A percentile compares a stretch with the other conserved stretches of the same genome.
Evolutionary conservation across 208 protist genomes (phyloP).

Genomic region (Crithidia expoeki): DNA sequence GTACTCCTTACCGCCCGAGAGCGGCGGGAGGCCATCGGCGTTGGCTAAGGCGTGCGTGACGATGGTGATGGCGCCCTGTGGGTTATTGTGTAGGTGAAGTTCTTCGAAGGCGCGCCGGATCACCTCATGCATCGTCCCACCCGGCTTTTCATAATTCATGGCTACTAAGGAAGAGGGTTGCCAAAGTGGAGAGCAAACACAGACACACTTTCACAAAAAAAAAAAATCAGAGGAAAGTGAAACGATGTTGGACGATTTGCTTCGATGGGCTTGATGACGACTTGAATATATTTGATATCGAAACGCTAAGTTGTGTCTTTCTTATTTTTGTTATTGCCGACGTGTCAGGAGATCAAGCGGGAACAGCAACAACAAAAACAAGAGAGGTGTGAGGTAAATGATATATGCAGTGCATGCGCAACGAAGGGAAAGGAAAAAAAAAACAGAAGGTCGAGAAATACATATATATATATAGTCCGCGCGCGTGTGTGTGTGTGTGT

Average conservation of each 20-base stretch:
- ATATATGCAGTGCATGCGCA: too few relatives aligned
- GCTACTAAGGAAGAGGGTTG: too few relatives aligned
- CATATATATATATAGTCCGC: too few relatives aligned
- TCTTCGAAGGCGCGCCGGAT: constrained; percentile 74
- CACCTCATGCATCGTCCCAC: constrained; percentile 68
- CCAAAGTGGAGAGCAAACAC: not conserved
- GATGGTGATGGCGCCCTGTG: constrained; percentile 54
- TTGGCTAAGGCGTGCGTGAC: constrained; percentile 45
- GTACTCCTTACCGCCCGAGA: constrained; percentile 33
- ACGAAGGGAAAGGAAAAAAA: constrained; percentile 4
- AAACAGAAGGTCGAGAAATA: constrained; percentile 5
- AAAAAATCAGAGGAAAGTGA: not conserved
- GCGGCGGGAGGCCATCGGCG: constrained; percentile 20
- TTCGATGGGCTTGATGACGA: too few relatives aligned
- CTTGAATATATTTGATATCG: too few relatives aligned
- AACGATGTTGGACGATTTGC: too few relatives aligned
- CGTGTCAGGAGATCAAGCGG: not conserved
- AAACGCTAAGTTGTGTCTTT: too few relatives aligned
- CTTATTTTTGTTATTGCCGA: not conserved
- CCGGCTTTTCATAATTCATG: constrained; percentile 64
- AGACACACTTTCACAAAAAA: not conserved
- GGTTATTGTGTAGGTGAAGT: constrained; percentile 64
- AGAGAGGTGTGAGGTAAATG: not conserved
- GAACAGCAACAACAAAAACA: constrained; percentile 1
- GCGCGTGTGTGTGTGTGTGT: too few relatives aligned